Conservation (phyloP, 179 eudicot genomes). For the Patellifolia procumbens region DNA sequence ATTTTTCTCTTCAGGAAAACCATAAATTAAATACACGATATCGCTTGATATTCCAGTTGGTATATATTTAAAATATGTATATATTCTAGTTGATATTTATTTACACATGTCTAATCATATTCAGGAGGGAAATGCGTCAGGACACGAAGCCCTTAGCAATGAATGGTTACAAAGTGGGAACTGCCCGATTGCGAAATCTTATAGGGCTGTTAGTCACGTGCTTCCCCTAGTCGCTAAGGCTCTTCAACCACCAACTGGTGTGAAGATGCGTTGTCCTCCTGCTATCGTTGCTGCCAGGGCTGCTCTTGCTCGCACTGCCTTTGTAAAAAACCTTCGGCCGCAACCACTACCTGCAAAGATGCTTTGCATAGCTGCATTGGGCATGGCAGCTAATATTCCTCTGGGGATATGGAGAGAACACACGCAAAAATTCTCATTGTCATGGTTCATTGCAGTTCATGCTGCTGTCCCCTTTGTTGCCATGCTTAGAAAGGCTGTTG, state of each 20-base stretch:
- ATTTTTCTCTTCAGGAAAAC: background rate
- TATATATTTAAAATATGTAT: background rate
- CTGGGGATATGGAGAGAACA: constrained; percentile 82
- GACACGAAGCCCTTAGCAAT: constrained; percentile 59
- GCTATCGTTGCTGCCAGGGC: constrained; percentile 76
- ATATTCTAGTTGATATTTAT: background rate
- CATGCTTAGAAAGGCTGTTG: constrained; percentile 75
- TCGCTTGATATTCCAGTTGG: background rate
- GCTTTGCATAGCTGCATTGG: constrained; percentile 58
- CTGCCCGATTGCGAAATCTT: constrained; percentile 80
- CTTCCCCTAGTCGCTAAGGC: constrained; percentile 69
- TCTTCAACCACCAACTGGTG: constrained; percentile 63
- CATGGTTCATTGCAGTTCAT: constrained; percentile 82
- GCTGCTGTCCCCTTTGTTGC: constrained; percentile 85
- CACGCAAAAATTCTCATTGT: constrained; percentile 59
- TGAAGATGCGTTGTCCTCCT: constrained; percentile 64
- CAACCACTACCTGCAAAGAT: constrained; percentile 67
- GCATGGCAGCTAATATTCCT: constrained; percentile 75
- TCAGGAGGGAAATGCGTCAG: constrained; percentile 50
- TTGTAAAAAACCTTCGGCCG: constrained; percentile 68
- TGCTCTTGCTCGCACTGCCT: constrained; percentile 66
- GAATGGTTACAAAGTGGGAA: constrained; percentile 73
- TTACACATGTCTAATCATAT: background rate
- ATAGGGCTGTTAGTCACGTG: constrained; percentile 60
- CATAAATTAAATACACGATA: background rate